These are phyloP conservation scores for Cladophialophora immunda DNA, from an alignment of 2,329 filamentous ascomycete genomes.

Conservation along the genomic window DNA sequence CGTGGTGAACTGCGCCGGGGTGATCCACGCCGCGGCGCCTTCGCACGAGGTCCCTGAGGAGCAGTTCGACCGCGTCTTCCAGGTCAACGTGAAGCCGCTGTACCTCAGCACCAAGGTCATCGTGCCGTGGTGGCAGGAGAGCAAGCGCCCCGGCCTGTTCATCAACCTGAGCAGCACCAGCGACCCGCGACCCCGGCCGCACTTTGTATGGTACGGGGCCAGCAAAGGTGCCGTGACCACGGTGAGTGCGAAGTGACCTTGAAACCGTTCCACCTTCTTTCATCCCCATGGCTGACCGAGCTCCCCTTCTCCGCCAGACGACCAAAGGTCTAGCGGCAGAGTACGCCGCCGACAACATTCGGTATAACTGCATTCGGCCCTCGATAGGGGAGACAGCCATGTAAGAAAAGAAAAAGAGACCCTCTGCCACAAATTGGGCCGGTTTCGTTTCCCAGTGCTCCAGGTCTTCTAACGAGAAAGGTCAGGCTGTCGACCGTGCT, in stretches of 20 bases:
- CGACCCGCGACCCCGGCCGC: conserved; percentile 35
- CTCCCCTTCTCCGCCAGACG: too few relatives aligned
- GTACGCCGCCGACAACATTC: conserved; percentile 32
- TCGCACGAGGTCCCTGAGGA: conserved; percentile 35
- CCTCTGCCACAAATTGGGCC: too few relatives aligned
- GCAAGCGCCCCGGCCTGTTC: conserved; percentile 29
- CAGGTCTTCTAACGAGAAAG: too few relatives aligned
- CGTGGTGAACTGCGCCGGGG: conserved; percentile 37
- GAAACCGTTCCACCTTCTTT: too few relatives aligned
- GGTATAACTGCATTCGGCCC: conserved; percentile 36
- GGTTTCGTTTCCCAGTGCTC: too few relatives aligned
- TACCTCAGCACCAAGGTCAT: conserved; percentile 38
- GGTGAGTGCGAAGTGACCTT: too few relatives aligned
- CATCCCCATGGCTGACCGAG: too few relatives aligned
- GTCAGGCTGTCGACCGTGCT: too few relatives aligned
- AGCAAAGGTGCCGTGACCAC: conserved; percentile 34
- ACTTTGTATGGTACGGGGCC: conserved; percentile 37
- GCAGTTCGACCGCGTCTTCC: conserved; percentile 36
- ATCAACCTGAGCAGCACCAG: conserved; percentile 36
- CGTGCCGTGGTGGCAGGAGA: conserved; percentile 36
- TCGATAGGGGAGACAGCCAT: conserved; percentile 35
- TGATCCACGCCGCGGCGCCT: conserved; percentile 31
- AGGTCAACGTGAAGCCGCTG: conserved; percentile 39
- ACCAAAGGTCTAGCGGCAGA: conserved; percentile 36
- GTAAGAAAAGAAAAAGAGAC: too few relatives aligned